phyloP scores from a whole-genome alignment of 1,284 basidiomycete species.

The Rhodofomes roseus region DNA sequence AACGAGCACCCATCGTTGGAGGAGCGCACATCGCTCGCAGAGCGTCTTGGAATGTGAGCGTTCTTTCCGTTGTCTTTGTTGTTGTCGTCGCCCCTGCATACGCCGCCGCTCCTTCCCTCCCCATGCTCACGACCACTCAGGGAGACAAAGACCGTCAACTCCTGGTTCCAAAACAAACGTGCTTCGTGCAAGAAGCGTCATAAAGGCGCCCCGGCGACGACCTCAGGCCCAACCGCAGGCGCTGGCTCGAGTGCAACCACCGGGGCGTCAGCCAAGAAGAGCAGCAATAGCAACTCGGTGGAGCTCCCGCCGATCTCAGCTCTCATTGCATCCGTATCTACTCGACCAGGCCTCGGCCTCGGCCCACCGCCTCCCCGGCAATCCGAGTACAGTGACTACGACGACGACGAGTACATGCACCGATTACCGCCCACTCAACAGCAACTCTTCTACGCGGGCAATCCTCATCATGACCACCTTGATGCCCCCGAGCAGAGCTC shows the following conservation, averaged over 20 bases:
- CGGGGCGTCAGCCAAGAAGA: constrained; percentile 12
- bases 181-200: constrained; percentile 73
- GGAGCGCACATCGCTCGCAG: constrained; percentile 59
- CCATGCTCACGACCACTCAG: constrained; percentile 33
- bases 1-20: constrained; percentile 73
- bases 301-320: constrained; percentile 43
- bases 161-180: constrained; percentile 82
- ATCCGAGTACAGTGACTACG: constrained; percentile 43
- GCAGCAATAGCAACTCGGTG: constrained; percentile 3
- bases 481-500: constrained; percentile 38
- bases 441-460: constrained; percentile 41
- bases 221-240: constrained; percentile 4
- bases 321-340: constrained; percentile 37
- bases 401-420: constrained; percentile 32
- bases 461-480: constrained; percentile 44
- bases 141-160: constrained; percentile 79
- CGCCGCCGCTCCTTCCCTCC: constrained; percentile 15
- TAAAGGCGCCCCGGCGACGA: constrained; percentile 20
- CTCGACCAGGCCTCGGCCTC: constrained; percentile 18
- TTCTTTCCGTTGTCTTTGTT: constrained; percentile 9
- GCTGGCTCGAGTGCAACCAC: not conserved
- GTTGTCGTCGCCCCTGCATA: constrained; percentile 1
- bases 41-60: constrained; percentile 69
- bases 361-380: constrained; percentile 26
- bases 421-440: constrained; percentile 22